Base-by-base conservation (phyloP, 2,329 filamentous ascomycete genomes). In the Penicillium sp. region DNA sequence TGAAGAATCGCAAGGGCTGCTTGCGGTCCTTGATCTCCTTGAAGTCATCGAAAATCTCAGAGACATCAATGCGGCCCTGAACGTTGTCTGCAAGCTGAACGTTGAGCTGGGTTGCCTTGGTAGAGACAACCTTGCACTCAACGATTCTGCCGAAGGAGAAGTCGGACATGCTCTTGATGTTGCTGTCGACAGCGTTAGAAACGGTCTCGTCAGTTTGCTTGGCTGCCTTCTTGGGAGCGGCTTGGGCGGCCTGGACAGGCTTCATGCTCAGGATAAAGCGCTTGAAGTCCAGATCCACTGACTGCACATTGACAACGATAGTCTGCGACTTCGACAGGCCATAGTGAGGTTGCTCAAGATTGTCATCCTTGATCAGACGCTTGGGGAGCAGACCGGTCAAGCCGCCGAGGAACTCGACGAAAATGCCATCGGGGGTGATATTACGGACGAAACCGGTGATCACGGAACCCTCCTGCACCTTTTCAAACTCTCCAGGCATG, bases 81-180 rank as follows among this genome's bases (percentile, higher is more conserved):
- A 96, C 81, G 60, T 92, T 91, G 67, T 95, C 91, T 42, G 91
- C 88, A 47, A 97, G 81, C 62, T 90, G 85, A 5, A 99, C 91
- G 63, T 97, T 97, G 52, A 97, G 79, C 71, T 99, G 94, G 0
- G 93, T 97, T 46, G 88, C 87, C 74, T 96, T 96, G 68, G 97
- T 79, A 0, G 91, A 91, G n/a, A 84, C 83, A 43, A 99, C 84
- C 63, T 83, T 88, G 38, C 90, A 93, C 68, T 90, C 91, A 7
- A 87, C 86, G 44, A 89, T 71, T 61, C 83, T 88, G 49, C 93
- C 93, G 29, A 91, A 79, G 1, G 79, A 79, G 46, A 96, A 83
- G 61, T 96, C 91, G 43, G 86, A 85, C n/a, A 88, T 79, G 6
- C 85, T 83, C 32, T 77, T 79, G 55, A 90, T 80, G 4, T 77